Conservation (phyloP, 176 grass and related monocot species). For the Ampelocalamus luodianensis region DNA sequence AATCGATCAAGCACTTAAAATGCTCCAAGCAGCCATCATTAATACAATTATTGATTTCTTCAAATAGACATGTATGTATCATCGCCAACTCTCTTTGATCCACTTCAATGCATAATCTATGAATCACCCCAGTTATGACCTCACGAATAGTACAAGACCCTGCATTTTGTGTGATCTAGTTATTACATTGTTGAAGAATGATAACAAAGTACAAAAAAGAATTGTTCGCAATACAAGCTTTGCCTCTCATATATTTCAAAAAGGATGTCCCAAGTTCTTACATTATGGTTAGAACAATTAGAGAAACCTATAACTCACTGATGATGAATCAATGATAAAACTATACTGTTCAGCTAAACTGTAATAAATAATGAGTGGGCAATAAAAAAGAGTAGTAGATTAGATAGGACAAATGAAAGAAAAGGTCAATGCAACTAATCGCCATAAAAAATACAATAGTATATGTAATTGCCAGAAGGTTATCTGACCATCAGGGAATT, state of each 20-base stretch:
- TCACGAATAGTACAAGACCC: conserved; percentile 59
- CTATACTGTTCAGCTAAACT: conserved; percentile 16
- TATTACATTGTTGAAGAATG: conserved; percentile 24
- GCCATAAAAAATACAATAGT: conserved; percentile 21
- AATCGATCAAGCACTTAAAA: conserved; percentile 64
- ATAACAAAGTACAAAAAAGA: conserved; percentile 8
- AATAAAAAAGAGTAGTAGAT: conserved; percentile 1
- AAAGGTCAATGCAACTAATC: conserved; percentile 28
- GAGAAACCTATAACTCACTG: conserved; percentile 11
- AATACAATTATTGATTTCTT: conserved; percentile 62
- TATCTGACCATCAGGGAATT: conserved; percentile 73
- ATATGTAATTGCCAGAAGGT: conserved; percentile 9
- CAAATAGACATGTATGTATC: conserved; percentile 71
- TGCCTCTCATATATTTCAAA: conserved; percentile 5
- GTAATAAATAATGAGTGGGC: neutral
- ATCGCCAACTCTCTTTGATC: conserved; percentile 69
- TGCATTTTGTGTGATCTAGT: conserved; percentile 42
- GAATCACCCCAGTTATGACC: conserved; percentile 69
- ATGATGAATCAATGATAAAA: neutral
- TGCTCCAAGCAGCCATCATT: conserved; percentile 60
- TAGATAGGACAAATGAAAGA: conserved; percentile 1
- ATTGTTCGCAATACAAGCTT: neutral
- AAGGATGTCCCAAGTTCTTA: neutral
- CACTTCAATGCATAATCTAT: conserved; percentile 73
- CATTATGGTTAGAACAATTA: conserved; percentile 25